phyloP scores from a whole-genome alignment of 306 rosid genomes.

The Medicago truncatula region DNA sequence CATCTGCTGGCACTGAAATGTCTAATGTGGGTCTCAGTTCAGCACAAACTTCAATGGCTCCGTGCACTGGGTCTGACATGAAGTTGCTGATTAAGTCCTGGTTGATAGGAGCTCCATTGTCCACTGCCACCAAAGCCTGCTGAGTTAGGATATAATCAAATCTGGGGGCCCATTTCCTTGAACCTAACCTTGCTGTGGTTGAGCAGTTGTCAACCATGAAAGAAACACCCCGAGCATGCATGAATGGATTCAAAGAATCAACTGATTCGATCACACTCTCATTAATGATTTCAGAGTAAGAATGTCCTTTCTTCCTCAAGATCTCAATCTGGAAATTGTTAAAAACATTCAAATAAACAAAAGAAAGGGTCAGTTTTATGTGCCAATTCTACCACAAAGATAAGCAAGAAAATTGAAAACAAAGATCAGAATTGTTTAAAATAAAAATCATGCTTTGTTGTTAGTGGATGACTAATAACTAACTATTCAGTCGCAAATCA shows the following conservation, averaged over 20 bases:
- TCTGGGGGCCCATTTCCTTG: slow-evolving; percentile 99
- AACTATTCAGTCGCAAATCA: slow-evolving; percentile 6
- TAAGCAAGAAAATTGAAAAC: neutral
- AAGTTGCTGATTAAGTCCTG: slow-evolving; percentile 90
- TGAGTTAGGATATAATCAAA: slow-evolving; percentile 88
- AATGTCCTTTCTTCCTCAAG: slow-evolving; percentile 95
- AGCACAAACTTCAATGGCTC: slow-evolving; percentile 89
- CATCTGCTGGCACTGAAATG: slow-evolving; percentile 86
- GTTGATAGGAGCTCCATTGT: slow-evolving; percentile 70
- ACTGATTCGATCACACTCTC: slow-evolving; percentile 97
- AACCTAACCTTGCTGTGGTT: slow-evolving; percentile 96
- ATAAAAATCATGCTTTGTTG: neutral
- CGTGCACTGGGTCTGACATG: slow-evolving; percentile 90
- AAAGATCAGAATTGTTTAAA: neutral
- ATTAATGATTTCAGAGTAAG: slow-evolving; percentile 93
- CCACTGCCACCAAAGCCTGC: slow-evolving; percentile 94
- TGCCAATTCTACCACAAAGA: slow-evolving; percentile 13
- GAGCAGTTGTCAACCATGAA: slow-evolving; percentile 99
- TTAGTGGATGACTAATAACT: neutral
- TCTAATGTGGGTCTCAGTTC: slow-evolving; percentile 91
- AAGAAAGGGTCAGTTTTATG: neutral
- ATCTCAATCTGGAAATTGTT: slow-evolving; percentile 75
- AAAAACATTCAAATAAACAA: neutral
- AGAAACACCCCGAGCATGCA: slow-evolving; percentile 99
- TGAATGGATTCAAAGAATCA: slow-evolving; percentile 95